Evolutionary conservation across 75 land plant genomes (phyloP).

Genomic region (Selaginella tamariscina): DNA sequence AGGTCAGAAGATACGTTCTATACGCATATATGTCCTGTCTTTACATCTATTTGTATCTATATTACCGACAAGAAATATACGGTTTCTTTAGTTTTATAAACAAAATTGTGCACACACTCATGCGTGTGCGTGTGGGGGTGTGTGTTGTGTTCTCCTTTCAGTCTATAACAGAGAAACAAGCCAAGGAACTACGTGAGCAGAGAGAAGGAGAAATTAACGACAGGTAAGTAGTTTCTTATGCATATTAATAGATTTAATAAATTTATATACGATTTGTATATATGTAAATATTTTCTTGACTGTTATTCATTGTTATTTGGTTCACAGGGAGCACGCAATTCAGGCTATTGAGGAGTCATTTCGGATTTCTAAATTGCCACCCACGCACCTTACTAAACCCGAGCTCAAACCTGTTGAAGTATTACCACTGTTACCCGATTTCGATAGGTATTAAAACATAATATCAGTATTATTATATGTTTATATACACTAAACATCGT

Average conservation of each 20-base stretch:
- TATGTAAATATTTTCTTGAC: no score
- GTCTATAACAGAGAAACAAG: slow-evolving; percentile 81
- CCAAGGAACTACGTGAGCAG: slow-evolving; percentile 71
- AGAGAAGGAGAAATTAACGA: slow-evolving; percentile 42
- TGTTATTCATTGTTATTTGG: neutral
- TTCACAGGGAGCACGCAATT: slow-evolving; percentile 70
- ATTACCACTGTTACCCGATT: slow-evolving; percentile 75
- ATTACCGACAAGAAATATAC: no score
- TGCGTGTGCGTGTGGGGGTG: no score
- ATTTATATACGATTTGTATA: neutral
- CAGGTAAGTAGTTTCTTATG: slow-evolving; percentile 51
- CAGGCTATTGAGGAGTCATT: slow-evolving; percentile 83
- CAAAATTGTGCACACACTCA: neutral
- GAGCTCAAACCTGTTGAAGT: slow-evolving; percentile 53
- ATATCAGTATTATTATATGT: neutral
- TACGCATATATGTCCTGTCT: neutral
- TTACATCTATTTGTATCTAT: neutral
- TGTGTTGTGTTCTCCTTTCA: no score
- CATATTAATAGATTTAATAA: neutral
- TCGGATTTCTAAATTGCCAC: slow-evolving; percentile 50
- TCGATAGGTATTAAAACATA: slow-evolving; percentile 50
- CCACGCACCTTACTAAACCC: slow-evolving; percentile 74
- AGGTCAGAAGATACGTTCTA: slow-evolving; percentile 37
- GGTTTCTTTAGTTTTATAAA: neutral
- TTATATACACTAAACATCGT: neutral